Base-by-base conservation (phyloP, 2,329 filamentous ascomycete species). In the Fusarium sp. region DNA sequence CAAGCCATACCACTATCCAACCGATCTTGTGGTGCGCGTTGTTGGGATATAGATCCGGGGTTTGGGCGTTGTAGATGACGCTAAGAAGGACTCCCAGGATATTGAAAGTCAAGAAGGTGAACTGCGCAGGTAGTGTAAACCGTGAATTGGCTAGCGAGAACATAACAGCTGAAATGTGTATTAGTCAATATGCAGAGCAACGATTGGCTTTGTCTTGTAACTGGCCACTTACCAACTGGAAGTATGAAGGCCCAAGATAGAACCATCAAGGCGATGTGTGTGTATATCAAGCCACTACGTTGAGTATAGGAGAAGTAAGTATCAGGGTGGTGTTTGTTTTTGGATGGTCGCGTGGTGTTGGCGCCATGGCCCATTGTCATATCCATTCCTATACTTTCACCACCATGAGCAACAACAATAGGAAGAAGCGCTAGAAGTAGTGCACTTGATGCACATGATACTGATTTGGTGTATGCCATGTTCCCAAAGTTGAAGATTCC, bases 21-120 rank as follows among this genome's bases (percentile, higher is more conserved):
- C 94, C 94, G 42, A 95, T 85, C 77, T 92, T 94, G 81, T 94
- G 89, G 77, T 97, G 94, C n/a, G 91, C 87, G 75, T 97, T 97
- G 75, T 91, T 90, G 30, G 89, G 89, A 76, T 97, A 97, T 21
- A 97, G 81, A 74, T 97, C 92, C 1, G 94, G 93, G 0, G 93
- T 97, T 66, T 86, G 88, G 58, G 86, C 84, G 76, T 96, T 93
- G 82, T 97, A 97, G 32, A 93, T 81, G 48, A 87, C 84, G 9
- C 87, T 88, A 24, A 91, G 76, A 15, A 92, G 73, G 23, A 94
- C 69, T 19, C 90, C 92, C 3, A 90, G 69, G 4, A 82, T 84
- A 74, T 94, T 93, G 34, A 84, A 76, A 2, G 83, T 79, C 42
- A 91, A 77, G 76, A 95, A 94, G 10, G 83, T 64, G 62, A 94